phyloP scores from a whole-genome alignment of 768 basidiomycete genomes.

The Termitomyces titanicus region DNA sequence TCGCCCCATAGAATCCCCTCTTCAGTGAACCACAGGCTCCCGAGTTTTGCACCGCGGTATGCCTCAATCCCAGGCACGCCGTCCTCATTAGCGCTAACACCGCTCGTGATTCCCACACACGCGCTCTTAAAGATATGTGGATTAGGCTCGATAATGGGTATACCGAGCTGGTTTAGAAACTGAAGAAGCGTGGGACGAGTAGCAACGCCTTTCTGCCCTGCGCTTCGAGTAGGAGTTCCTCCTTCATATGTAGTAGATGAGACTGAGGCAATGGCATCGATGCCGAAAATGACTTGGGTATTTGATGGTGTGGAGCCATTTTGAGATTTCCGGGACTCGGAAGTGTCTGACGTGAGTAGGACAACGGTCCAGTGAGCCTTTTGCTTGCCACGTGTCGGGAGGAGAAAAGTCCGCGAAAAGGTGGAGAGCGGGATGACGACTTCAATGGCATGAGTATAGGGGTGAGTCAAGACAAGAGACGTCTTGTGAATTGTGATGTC shows the following conservation, averaged over 20 bases:
- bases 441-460: conserved; percentile 46
- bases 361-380: conserved; percentile 74
- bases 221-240: conserved; percentile 22
- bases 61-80: conserved; percentile 65
- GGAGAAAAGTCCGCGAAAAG: conserved; percentile 60
- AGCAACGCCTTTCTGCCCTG: conserved; percentile 47
- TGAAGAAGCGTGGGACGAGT: conserved; percentile 46
- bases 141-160: conserved; percentile 45
- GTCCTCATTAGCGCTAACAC: conserved; percentile 32
- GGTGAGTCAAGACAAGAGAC: conserved; percentile 50
- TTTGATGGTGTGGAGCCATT: conserved; percentile 28
- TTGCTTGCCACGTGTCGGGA: conserved; percentile 71
- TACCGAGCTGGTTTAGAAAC: conserved; percentile 48
- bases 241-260: conserved; percentile 35
- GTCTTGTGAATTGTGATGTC: conserved; percentile 55
- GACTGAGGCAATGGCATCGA: conserved; percentile 55
- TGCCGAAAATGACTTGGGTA: conserved; percentile 66
- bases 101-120: conserved; percentile 30
- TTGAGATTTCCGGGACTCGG: conserved; percentile 38
- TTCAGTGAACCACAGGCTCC: conserved; percentile 69
- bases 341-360: conserved; percentile 53
- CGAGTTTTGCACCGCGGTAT: conserved; percentile 67
- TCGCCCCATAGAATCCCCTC: conserved; percentile 73
- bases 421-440: conserved; percentile 44
- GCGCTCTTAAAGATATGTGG: conserved; percentile 54